These are phyloP conservation scores for Elongisporangium undulatum DNA, from an alignment of 352 stramenopile species.

Conservation along the genomic window DNA sequence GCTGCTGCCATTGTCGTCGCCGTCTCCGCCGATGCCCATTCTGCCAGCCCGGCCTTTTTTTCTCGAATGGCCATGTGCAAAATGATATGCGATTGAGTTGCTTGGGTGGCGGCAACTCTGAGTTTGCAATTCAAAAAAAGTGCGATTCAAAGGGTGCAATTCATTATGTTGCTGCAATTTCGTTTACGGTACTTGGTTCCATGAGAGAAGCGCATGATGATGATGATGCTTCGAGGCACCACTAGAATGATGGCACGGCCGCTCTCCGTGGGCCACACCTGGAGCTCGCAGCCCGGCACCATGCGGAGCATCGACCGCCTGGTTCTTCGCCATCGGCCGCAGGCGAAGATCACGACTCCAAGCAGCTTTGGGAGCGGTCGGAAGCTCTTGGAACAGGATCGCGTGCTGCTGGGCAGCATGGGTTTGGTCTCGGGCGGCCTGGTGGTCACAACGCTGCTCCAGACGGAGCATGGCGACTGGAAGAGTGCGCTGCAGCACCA, in stretches of 20 bases:
- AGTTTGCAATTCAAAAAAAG: not conserved
- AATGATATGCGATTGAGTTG: not conserved
- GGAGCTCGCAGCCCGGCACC: not conserved
- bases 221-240: not conserved
- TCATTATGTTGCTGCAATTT: not conserved
- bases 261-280: not conserved
- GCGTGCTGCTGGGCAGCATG: conserved; percentile 44
- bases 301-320: not conserved
- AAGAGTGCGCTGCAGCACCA: not conserved
- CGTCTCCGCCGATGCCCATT: not conserved
- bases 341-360: not conserved
- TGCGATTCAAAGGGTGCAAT: not conserved
- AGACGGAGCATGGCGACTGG: not conserved
- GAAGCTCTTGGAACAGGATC: conserved; percentile 20
- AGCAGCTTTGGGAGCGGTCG: not conserved
- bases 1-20: not conserved
- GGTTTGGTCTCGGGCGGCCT: conserved; percentile 43
- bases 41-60: not conserved
- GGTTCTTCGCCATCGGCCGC: not conserved
- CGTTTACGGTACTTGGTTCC: no score
- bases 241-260: not conserved
- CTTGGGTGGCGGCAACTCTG: not conserved
- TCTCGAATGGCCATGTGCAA: not conserved
- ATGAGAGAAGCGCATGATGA: not conserved
- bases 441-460: conserved; percentile 24